These are phyloP conservation scores for Fusarium armeniacum DNA, from an alignment of 2,329 filamentous ascomycete species.

Conservation along the genomic window DNA sequence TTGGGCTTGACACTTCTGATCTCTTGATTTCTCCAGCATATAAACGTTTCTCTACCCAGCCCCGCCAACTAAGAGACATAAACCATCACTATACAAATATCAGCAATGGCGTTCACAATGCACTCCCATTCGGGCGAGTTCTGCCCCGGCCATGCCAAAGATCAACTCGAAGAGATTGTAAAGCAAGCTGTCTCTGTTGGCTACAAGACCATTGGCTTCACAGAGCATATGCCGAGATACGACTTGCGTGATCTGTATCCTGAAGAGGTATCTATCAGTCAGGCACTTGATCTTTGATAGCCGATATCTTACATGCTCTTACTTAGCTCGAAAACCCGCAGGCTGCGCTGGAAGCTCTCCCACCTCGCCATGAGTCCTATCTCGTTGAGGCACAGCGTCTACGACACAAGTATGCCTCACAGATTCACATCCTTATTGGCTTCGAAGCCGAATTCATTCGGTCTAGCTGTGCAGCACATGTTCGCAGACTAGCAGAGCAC, in stretches of 20 bases:
- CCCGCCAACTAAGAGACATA: neutral
- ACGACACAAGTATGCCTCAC: constrained; percentile 74
- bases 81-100: neutral
- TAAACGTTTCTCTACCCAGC: neutral
- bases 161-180: constrained; percentile 87
- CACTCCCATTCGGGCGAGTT: constrained; percentile 99
- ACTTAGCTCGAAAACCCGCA: constrained; percentile 64
- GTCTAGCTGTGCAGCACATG: constrained; percentile 69
- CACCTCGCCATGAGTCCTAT: constrained; percentile 76
- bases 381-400: constrained; percentile 81
- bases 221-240: constrained; percentile 93
- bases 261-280: constrained; percentile 74
- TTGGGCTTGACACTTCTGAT: neutral
- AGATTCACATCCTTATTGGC: constrained; percentile 86
- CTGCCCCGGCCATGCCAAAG: constrained; percentile 88
- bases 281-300: neutral
- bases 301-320: constrained; percentile 28
- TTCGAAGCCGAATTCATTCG: constrained; percentile 97
- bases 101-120: constrained; percentile 91
- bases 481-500: constrained; percentile 71
- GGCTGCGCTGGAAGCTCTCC: constrained; percentile 63
- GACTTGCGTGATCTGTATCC: constrained; percentile 85
- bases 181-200: constrained; percentile 81
- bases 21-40: neutral
- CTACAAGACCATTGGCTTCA: constrained; percentile 87